Base-by-base conservation (phyloP, 2,329 filamentous ascomycete species). In the Scopulariopsis brevicaulis region DNA sequence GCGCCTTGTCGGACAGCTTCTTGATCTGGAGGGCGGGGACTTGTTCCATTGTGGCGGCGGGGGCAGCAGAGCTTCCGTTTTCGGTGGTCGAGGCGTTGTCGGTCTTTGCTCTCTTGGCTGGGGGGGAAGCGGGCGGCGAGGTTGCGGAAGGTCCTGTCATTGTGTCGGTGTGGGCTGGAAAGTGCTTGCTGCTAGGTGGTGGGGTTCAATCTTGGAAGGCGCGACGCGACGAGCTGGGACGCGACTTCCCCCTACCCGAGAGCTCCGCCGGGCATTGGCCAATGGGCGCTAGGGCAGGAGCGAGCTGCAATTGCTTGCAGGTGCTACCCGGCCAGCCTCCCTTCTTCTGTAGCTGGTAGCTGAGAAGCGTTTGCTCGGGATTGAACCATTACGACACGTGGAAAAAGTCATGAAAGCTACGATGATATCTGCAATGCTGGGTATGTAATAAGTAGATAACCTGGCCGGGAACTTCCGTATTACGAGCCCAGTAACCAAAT, bases 1-100 rank as follows among this genome's bases (percentile, higher is more conserved):
- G 82, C n/a, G 87, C 94, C 62, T 86, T 84, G 43, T 84, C 77
- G 10, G 87, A 87, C 60, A 97, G 85, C 73, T 95, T 91, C 80
- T 96, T 93, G 73, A 99, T 85, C 61, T 90, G 82, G 56, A 96
- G 80, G 8, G 55, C 32, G 3, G 86, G 76, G n/a, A 61, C 55
- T 32, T 59, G 56, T 37, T 73, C 69, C 65, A 74, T 71, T 59
- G 70, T 66, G 57, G 69, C 66, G 52, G 66, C 53, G 57, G 64
- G 62, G 40, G 54, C 28, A 32, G 28, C 8, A 32, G 40, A 58
- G 48, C 48, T 64, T 50, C 60, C 40, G 40, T 61, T 60, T 11
- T 55, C 28, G 46, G 28, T 37, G 11, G 43, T n/a, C 15, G 18
- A n/a, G 15, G 18, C n/a, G 40, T 46, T 63, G 64, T 74, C 69